Evolutionary conservation across 768 basidiomycete genomes (phyloP), one percentile per base, ranked within the genome.

Genomic region (Sistotremastrum niveocremeum): DNA sequence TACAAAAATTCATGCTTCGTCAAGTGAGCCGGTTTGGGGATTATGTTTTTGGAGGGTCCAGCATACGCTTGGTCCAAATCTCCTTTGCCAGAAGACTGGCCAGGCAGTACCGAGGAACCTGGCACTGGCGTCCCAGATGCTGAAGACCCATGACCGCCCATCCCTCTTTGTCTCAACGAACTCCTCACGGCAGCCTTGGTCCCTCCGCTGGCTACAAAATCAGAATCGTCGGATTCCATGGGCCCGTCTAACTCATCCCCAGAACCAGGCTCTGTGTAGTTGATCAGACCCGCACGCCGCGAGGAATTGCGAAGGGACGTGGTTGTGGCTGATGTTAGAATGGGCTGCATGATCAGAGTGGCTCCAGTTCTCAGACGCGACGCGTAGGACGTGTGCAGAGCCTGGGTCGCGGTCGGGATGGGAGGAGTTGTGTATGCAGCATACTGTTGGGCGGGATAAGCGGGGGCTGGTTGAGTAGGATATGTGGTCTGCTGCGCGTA

Each of bases 361-460:
- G 83, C 73, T 10, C 95, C 95, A 0, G 94, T 93, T 29, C 85
- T 79, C 44, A 98, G 66, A n/a, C 94, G 76, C 5, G 91, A 84
- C 0, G 90, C 69, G 60, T 95, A 98, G 2, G 87, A 84, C 0
- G 88, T 82, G 46, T 77, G 71, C 9, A 79, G 64, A 0, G 84
- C 91, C 58, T 97, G 94, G 0, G 73, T 62, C 0, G 63, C 60
- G 0, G 81, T 72, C 0, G 80, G 73, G 32, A 89, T 20, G 20
- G 20, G 20, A 20, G 20, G 20, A 20, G 65, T 1, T 56, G 52
- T 6, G 53, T 49, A 9, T 47, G 48, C 4, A 44, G 3, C 3
- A 40, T 45, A 7, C 37, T 44, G n/a, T 32, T 46, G 28, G 41
- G 47, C 5, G 48, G 48, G 35, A 74, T 75, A 3, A 73, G 70